Base-by-base conservation (phyloP, 306 rosid genomes). In the Sicyos edulis region DNA sequence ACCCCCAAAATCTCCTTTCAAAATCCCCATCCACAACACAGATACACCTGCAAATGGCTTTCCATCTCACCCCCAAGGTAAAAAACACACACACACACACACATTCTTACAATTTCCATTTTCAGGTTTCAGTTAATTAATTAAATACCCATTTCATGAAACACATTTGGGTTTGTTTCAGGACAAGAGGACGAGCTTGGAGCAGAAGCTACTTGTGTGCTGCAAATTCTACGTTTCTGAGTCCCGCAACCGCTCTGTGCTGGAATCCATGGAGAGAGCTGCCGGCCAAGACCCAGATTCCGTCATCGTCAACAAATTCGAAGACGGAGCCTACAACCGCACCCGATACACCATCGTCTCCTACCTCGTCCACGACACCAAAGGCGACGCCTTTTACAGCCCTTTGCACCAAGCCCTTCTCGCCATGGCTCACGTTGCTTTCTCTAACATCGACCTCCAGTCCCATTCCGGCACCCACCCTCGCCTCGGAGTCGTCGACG, bases 401-500 rank as follows among this genome's bases (percentile, higher is more conserved):
- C 98, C 98, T 5, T 56, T 92, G 79, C 96, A 82, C 6, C 91
- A 87, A 54, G 82, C 91, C 6, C 87, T 86, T 24, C 26, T 84
- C 9, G 85, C 87, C 74, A 88, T 88, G 91, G 80, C 90, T 11
- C 91, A 90, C 76, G 92, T 85, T 70, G 96, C 98, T 14, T 88
- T 85, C 26, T 75, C 75, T 14, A 74, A 80, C 76, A 72, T 90
- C 34, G 85, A 90, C 79, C 89, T 92, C 7, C 89, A 88, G 79
- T 62, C 24, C n/a, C 98, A 90, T 44, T 77, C 83, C 0, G 98
- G 96, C 0, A 82, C 96, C 74, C 93, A 88, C 77, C 98, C 98
- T 11, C 91, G 87, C 5, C 58, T 90, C 3, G 98, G 98, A 8
- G 89, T 78, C 0, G 88, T 92, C 0, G 96, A 92, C 29, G 96